A percentile compares a stretch with the other conserved stretches of the same genome.
phyloP scores from a whole-genome alignment of 2,329 filamentous ascomycete genomes.

The Cordyceps fumosorosea region DNA sequence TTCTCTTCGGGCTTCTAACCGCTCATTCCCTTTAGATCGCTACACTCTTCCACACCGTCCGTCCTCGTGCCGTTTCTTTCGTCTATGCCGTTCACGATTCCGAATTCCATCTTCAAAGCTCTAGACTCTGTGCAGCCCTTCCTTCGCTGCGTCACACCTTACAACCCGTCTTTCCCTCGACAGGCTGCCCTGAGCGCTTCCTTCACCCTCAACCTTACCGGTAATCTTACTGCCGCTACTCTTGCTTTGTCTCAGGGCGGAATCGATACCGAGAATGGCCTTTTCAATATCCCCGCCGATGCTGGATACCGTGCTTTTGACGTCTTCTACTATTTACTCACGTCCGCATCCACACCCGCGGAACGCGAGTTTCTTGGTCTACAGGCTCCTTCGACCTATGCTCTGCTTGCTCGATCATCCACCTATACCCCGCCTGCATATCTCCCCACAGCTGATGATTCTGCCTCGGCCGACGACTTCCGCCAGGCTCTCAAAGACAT shows the following conservation, averaged over 20 bases:
- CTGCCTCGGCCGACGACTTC: constrained; percentile 89
- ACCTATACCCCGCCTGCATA: constrained; percentile 85
- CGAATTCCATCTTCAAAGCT: constrained; percentile 67
- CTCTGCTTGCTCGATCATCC: constrained; percentile 71
- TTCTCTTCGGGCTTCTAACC: not conserved
- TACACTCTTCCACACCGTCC: constrained; percentile 84
- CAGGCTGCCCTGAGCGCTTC: constrained; percentile 76
- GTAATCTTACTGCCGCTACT: constrained; percentile 68
- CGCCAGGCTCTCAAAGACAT: constrained; percentile 80
- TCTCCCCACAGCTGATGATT: constrained; percentile 86
- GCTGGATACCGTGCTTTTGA: constrained; percentile 88
- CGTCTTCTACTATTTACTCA: constrained; percentile 94
- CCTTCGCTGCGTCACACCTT: constrained; percentile 76
- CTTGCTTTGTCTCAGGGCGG: constrained; percentile 80
- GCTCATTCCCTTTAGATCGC: constrained; percentile 51
- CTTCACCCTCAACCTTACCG: constrained; percentile 73
- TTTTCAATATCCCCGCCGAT: constrained; percentile 74
- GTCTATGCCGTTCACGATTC: constrained; percentile 72
- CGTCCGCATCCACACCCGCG: constrained; percentile 79
- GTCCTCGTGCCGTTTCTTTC: constrained; percentile 74
- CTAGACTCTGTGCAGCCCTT: constrained; percentile 81
- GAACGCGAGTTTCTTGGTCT: constrained; percentile 86
- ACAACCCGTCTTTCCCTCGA: constrained; percentile 76
- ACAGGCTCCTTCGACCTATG: constrained; percentile 68
- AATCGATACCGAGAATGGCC: constrained; percentile 73